phyloP scores from a whole-genome alignment of 164 flowering plant species.

The Warburgia ugandensis region DNA sequence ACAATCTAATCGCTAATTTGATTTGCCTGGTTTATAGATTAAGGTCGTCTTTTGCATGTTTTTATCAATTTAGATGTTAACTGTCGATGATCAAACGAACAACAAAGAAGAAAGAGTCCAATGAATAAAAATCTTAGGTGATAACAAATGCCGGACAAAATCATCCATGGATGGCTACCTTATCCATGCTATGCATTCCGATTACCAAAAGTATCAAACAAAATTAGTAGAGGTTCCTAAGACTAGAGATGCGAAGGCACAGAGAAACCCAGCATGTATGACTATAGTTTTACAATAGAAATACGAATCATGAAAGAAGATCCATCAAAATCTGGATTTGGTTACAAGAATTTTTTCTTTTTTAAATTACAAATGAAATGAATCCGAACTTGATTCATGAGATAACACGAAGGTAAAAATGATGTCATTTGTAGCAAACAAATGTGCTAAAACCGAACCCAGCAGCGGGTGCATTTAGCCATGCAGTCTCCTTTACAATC shows the following conservation, averaged over 20 bases:
- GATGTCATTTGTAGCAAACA: neutral
- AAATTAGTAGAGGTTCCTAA: neutral
- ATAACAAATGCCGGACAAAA: too few relatives aligned
- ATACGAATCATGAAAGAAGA: neutral
- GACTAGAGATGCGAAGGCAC: neutral
- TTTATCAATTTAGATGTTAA: too few relatives aligned
- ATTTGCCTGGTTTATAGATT: too few relatives aligned
- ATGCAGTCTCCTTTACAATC: slow-evolving; percentile 95
- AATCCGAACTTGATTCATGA: neutral
- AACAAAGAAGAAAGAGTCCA: too few relatives aligned
- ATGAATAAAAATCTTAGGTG: too few relatives aligned
- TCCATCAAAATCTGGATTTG: too few relatives aligned
- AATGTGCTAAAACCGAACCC: slow-evolving; percentile 74
- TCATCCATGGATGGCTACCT: too few relatives aligned
- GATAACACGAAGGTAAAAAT: neutral
- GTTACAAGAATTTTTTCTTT: too few relatives aligned
- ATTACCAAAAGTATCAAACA: neutral
- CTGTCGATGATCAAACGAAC: too few relatives aligned
- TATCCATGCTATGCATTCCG: too few relatives aligned
- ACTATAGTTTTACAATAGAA: neutral
- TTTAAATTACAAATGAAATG: neutral
- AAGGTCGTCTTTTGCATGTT: too few relatives aligned
- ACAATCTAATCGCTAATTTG: too few relatives aligned
- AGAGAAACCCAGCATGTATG: neutral
- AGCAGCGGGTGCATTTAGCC: slow-evolving; percentile 90